Percentiles rank a stretch among this genome's conserved stretches.
Conservation (phyloP, 2,329 filamentous ascomycete species). For the Arthrobotrys sphaeroides region DNA sequence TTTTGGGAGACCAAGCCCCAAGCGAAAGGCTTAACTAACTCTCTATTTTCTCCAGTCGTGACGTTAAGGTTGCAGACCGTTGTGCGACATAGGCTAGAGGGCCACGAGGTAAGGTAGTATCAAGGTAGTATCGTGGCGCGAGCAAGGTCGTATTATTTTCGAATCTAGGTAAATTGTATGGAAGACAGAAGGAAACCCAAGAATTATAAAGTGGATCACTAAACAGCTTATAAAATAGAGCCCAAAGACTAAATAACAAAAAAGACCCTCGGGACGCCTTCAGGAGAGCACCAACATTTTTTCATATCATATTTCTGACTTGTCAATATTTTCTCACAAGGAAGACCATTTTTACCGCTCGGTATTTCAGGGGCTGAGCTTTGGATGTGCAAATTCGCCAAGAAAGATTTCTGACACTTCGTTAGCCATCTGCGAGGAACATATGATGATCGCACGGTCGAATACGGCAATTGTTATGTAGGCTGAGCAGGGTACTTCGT, state of each 20-base stretch:
- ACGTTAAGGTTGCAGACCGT: neutral
- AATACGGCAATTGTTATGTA: neutral
- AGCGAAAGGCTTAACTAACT: constrained; percentile 3
- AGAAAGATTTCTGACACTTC: neutral
- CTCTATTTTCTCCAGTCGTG: neutral
- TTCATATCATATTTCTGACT: neutral
- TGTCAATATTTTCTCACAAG: neutral
- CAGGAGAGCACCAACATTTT: neutral
- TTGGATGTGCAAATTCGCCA: neutral
- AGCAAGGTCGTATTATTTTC: neutral
- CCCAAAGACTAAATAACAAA: too few species aligned
- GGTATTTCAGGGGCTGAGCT: neutral
- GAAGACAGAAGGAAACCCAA: too few species aligned
- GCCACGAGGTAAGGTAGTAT: neutral
- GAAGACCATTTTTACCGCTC: neutral
- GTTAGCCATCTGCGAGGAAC: neutral
- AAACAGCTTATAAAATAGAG: too few species aligned
- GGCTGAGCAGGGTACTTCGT: neutral
- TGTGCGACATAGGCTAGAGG: neutral
- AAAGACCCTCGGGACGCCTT: neutral
- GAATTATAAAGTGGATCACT: too few species aligned
- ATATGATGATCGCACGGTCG: neutral
- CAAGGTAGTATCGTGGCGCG: neutral
- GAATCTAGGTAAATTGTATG: neutral
- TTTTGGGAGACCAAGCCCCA: neutral